Conservation (phyloP, 257 asterid genomes). For the Solanum ossicruentum region DNA sequence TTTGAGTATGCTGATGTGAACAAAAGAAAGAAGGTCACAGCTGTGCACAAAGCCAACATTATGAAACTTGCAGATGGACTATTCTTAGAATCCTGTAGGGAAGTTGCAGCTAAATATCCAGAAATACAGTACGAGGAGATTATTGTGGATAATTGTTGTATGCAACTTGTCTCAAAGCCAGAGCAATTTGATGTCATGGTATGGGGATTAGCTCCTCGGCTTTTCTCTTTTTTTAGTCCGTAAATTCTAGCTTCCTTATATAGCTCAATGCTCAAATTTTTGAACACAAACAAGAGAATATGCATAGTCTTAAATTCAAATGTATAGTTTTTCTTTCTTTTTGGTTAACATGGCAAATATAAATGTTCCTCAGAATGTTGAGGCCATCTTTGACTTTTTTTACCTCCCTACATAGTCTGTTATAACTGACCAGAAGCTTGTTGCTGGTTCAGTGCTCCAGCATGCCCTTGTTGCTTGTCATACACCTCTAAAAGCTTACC, state of each 20-base stretch:
- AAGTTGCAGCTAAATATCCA: conserved; percentile 82
- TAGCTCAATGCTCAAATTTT: background rate
- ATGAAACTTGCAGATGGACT: conserved; percentile 99
- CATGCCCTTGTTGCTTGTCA: background rate
- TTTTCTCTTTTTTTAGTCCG: background rate
- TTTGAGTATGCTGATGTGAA: conserved; percentile 97
- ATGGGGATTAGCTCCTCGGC: background rate
- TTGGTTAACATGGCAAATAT: background rate
- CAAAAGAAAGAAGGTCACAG: conserved; percentile 94
- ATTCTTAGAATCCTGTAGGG: conserved; percentile 92
- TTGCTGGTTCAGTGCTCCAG: background rate
- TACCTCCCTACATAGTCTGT: background rate
- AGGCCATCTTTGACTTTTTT: background rate
- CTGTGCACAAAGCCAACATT: conserved; percentile 98
- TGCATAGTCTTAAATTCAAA: background rate
- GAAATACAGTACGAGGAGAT: conserved; percentile 81
- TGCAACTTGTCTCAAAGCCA: conserved; percentile 25
- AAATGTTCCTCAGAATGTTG: background rate
- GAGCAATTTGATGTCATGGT: conserved; percentile 18
- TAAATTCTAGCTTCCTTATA: background rate
- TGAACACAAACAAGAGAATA: background rate
- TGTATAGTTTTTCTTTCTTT: background rate
- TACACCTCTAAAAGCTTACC: background rate
- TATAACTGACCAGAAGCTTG: background rate
- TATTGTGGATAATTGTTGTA: conserved; percentile 96